Base-by-base conservation (phyloP, 768 basidiomycete species). In the Tricholoma furcatifolium region DNA sequence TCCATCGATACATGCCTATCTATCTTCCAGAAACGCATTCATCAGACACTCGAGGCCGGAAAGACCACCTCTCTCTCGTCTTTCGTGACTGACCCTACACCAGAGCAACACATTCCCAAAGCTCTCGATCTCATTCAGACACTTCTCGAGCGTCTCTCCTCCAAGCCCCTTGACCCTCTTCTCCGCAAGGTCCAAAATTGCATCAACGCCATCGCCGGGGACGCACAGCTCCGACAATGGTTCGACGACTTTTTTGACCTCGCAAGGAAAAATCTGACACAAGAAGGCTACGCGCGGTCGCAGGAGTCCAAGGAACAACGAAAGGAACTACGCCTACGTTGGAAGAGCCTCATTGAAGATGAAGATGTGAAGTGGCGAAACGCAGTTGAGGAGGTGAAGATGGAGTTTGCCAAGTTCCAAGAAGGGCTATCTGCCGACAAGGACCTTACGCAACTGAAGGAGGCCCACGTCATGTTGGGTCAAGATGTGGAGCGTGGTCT, bases 21-120 rank as follows among this genome's bases (percentile, higher is more conserved):
- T 43, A 72, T 82, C 43, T 62, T 80, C 2, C 78, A 83, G 55
- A 81, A 82, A 53, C 84, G 87, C 65, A 60, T 87, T 30, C 72
- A 79, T 51, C 69, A 84, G 31, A 79, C 84, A 43, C 70, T 74
- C 1, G 78, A 78, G 0, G 68, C 77, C 2, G 73, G 68, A 45
- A 66, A 75, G 38, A 73, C 77, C 50, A 63, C 74, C 21, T 78
- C 80, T 0, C 71, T 89, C 32, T 73, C 78, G 12, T 73, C 74
- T 2, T 78, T 88, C 61, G 73, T 88, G 50, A 64, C 78, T 8
- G 87, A 90, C 46, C 78, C 83, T 15, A 82, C 85, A 0, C 73
- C 78, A 3, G 85, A 83, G 46, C 78, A 87, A 61, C 83, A 87
- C 56, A 64, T 87, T 23, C 70, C 77, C 42, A 73, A 75, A 35